Evolutionary conservation across 2,329 filamentous ascomycete genomes (phyloP).

Genomic region (Alternaria postmessia): DNA sequence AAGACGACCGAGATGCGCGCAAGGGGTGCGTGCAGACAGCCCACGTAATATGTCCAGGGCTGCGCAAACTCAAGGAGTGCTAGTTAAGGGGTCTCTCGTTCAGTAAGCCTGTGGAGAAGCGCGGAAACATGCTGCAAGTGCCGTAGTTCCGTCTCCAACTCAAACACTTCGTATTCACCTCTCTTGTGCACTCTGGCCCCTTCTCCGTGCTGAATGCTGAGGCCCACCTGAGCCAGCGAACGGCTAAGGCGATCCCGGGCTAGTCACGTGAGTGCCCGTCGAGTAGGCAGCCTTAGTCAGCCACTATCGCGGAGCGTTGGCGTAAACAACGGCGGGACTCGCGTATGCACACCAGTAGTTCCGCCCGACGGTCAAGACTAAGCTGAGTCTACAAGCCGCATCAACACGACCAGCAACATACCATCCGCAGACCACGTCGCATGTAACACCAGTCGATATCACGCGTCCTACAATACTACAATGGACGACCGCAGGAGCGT

Average conservation of each 20-base stretch:
- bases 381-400: not conserved
- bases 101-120: slow-evolving; percentile 15
- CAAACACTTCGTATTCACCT: slow-evolving; percentile 25
- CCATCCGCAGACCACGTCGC: slow-evolving; percentile 8
- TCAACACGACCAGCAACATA: slow-evolving; percentile 8
- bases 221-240: slow-evolving; percentile 10
- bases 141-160: slow-evolving; percentile 21
- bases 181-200: slow-evolving; percentile 24
- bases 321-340: slow-evolving; percentile 4
- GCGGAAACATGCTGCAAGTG: slow-evolving; percentile 9
- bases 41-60: slow-evolving; percentile 27
- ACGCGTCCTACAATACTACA: slow-evolving; percentile 3
- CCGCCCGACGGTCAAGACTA: too few relatives aligned
- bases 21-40: slow-evolving; percentile 37
- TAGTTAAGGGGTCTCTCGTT: slow-evolving; percentile 26
- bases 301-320: slow-evolving; percentile 10
- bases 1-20: slow-evolving; percentile 34
- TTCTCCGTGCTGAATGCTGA: slow-evolving; percentile 28
- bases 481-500: slow-evolving; percentile 47
- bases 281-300: slow-evolving; percentile 7
- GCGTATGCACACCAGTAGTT: too few relatives aligned
- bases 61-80: slow-evolving; percentile 17
- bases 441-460: slow-evolving; percentile 11
- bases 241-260: slow-evolving; percentile 8
- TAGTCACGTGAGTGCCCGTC: slow-evolving; percentile 28